Conservation (phyloP, 2,329 filamentous ascomycete species). For the Rhinocladiella similis region DNA sequence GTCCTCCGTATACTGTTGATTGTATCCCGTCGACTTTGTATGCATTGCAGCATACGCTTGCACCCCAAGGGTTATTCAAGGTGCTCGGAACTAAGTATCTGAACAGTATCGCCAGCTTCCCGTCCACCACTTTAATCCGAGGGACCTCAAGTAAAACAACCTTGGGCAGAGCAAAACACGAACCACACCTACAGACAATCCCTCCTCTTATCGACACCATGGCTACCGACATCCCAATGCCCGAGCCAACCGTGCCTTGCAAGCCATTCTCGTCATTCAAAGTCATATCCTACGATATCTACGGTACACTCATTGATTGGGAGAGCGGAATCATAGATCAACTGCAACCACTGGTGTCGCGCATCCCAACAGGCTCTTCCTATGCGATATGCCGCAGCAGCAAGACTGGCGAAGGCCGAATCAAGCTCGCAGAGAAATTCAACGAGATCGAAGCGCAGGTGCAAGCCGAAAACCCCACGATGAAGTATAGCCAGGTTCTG, state of each 20-base stretch:
- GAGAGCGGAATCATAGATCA: slow-evolving; percentile 63
- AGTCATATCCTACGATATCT: slow-evolving; percentile 73
- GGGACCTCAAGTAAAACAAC: background rate
- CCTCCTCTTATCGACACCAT: background rate
- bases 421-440: slow-evolving; percentile 18
- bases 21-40: too few species aligned
- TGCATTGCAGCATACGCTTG: too few species aligned
- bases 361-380: slow-evolving; percentile 11
- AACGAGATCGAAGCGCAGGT: slow-evolving; percentile 49
- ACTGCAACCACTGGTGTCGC: slow-evolving; percentile 39
- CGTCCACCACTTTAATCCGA: too few species aligned
- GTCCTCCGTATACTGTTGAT: too few species aligned
- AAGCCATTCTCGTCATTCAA: slow-evolving; percentile 24
- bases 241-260: slow-evolving; percentile 21
- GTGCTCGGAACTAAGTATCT: too few species aligned
- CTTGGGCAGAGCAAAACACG: background rate
- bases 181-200: background rate
- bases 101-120: too few species aligned
- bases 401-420: slow-evolving; percentile 2
- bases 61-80: too few species aligned
- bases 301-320: slow-evolving; percentile 79
- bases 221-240: slow-evolving; percentile 16
- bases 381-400: slow-evolving; percentile 6
- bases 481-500: slow-evolving; percentile 63
- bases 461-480: slow-evolving; percentile 55